Evolutionary conservation across 805 yeast genomes (phyloP).

Genomic region (Schizosaccharomyces osmophilus): DNA sequence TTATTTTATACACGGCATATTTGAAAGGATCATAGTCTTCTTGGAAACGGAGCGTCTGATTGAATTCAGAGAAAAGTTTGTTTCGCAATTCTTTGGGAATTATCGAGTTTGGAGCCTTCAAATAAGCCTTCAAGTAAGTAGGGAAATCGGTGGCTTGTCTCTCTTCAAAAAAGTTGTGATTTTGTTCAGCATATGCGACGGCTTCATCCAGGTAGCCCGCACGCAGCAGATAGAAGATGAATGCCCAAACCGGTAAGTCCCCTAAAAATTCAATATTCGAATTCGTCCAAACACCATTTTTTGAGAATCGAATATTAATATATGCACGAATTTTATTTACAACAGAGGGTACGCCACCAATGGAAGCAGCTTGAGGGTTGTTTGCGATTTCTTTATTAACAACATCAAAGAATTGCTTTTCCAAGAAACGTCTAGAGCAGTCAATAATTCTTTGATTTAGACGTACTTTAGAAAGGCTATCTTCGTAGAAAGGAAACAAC

Average conservation of each 20-base stretch:
- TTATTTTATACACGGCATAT: constrained; percentile 67
- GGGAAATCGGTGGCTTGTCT: constrained; percentile 60
- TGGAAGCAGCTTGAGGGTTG: constrained; percentile 23
- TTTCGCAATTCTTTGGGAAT: constrained; percentile 46
- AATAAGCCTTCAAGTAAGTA: constrained; percentile 47
- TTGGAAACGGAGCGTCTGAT: constrained; percentile 45
- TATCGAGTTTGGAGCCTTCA: constrained; percentile 23
- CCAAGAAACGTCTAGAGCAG: constrained; percentile 38
- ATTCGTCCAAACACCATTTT: constrained; percentile 24
- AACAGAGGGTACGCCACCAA: constrained; percentile 48
- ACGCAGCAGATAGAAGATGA: constrained; percentile 59
- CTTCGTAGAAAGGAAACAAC: background rate
- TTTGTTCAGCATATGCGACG: constrained; percentile 34
- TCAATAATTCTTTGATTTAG: constrained; percentile 22
- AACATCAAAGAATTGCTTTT: constrained; percentile 51
- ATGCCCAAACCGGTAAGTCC: constrained; percentile 85
- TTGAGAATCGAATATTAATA: constrained; percentile 22
- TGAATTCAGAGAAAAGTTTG: constrained; percentile 54
- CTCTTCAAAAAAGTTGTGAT: constrained; percentile 52
- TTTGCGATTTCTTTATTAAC: constrained; percentile 38
- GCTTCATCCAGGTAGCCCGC: constrained; percentile 69
- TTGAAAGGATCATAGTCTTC: constrained; percentile 70
- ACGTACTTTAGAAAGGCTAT: constrained; percentile 13
- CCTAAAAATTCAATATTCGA: constrained; percentile 37
- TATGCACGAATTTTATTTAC: constrained; percentile 47